Base-by-base conservation (phyloP, 345 rosid species). In the Camelina hispida region DNA sequence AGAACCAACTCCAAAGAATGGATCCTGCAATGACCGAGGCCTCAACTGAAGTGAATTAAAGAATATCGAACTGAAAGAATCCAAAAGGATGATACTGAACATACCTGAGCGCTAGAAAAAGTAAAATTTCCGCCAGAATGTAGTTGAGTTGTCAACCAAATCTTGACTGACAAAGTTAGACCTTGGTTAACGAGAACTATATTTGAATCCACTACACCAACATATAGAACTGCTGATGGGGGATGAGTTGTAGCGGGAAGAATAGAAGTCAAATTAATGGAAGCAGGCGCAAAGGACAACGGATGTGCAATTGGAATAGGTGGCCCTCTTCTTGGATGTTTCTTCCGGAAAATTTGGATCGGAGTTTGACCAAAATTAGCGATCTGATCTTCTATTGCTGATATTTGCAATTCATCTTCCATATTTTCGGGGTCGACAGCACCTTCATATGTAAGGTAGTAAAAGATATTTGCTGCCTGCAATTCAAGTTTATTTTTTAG, bases 351-450 rank as follows among this genome's bases (percentile, higher is more conserved):
- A 69, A 94, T 83, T 85, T 94, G 97, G 69, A 88, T 91, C 47
- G 98, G 98, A 25, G 98, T 94, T 80, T 94, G 98, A 66, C 98
- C 98, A 84, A 94, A 94, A 82, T 94, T 94, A 30, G 97, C 97
- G 66, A 94, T 94, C 82, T 94, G 98, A 79, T 94, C 97, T 80
- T 91, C 98, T 72, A 94, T 91, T 7, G 98, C 98, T 70, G 93
- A 91, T 77, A 86, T 94, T 80, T 94, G 98, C 77, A 94, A 74
- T 71, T 91, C 96, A 80, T 91, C 98, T 62, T 90, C 97, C 96
- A 90, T 88, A 34, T 88, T 75, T 54, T 94, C 97, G 78, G 91
- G 40, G 80, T 91, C 95, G 10, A 90, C 96, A 72, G 97, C 97
- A 81, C 89, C 92, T 83, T 94, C 98, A 56, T 94, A 94, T 38